Evolutionary conservation across 148 eudicot species (phyloP).

Genomic region (Rhododendron mucronatum): DNA sequence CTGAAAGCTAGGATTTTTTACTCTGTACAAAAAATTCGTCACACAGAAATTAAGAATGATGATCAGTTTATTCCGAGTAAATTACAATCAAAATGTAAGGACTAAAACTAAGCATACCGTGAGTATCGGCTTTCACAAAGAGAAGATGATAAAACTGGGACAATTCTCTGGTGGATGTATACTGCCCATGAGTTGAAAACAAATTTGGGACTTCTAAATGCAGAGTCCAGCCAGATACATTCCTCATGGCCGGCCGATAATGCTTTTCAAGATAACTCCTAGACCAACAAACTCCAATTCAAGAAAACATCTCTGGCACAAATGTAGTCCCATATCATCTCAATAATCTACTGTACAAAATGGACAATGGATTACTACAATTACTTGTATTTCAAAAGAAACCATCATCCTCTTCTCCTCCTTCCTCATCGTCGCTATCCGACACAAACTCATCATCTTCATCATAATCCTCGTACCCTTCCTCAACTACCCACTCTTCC

Average conservation of each 20-base stretch:
- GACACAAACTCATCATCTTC: slow-evolving; percentile 30
- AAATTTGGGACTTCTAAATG: neutral
- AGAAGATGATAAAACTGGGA: neutral
- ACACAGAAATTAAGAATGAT: neutral
- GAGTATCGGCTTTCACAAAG: neutral
- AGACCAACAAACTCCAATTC: slow-evolving; percentile 2
- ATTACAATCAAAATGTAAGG: neutral
- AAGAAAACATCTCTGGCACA: neutral
- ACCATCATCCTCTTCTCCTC: slow-evolving; percentile 28
- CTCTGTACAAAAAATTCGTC: neutral
- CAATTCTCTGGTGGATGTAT: neutral
- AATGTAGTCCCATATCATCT: neutral
- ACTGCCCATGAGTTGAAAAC: neutral
- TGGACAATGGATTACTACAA: neutral
- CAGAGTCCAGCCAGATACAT: neutral
- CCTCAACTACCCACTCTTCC: slow-evolving; percentile 16
- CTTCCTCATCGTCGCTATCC: slow-evolving; percentile 44
- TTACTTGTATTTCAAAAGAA: slow-evolving; percentile 16
- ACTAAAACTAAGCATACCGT: slow-evolving; percentile 1
- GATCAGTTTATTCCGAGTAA: neutral
- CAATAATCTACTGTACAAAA: neutral
- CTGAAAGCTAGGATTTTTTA: neutral
- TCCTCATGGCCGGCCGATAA: neutral
- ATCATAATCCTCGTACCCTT: slow-evolving; percentile 13
- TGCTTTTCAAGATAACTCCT: neutral